Evolutionary conservation across 73 alveolate genomes (phyloP).

Genomic region (Paramecium caudatum): DNA sequence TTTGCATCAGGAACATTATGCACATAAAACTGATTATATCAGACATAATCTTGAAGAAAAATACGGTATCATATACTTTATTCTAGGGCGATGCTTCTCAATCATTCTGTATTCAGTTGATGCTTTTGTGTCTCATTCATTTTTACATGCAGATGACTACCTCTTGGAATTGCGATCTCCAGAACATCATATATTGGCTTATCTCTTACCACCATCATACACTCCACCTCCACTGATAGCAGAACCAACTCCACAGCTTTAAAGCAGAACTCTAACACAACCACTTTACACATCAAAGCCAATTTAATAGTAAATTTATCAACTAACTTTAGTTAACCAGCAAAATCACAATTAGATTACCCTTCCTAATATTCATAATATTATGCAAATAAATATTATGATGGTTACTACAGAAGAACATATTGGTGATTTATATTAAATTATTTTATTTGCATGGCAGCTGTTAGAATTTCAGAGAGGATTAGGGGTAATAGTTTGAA

Average conservation of each 20-base stretch:
- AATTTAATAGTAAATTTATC: neutral
- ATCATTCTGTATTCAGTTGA: neutral
- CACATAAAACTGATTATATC: constrained; percentile 42
- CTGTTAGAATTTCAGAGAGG: neutral
- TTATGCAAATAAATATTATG: constrained; percentile 19
- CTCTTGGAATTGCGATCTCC: constrained; percentile 21
- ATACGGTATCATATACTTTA: neutral
- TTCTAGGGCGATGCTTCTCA: constrained; percentile 27
- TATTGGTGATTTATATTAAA: neutral
- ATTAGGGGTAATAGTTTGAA: constrained; percentile 28
- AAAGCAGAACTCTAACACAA: constrained; percentile 1
- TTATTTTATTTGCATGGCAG: constrained; percentile 1
- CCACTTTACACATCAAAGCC: neutral
- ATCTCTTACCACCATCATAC: constrained; percentile 24
- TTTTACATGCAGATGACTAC: constrained; percentile 15
- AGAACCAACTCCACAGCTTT: neutral
- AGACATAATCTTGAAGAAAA: constrained; percentile 62
- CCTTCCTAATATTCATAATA: constrained; percentile 29
- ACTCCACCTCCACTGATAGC: neutral
- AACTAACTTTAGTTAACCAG: neutral
- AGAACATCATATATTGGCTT: constrained; percentile 40
- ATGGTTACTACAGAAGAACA: constrained; percentile 32
- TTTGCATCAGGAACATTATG: constrained; percentile 14
- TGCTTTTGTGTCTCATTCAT: constrained; percentile 43
- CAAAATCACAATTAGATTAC: neutral